Evolutionary conservation across 148 eudicot genomes (phyloP), one percentile per base, ranked within the genome.

Genomic region (Amaranthus hypochondriacus): DNA sequence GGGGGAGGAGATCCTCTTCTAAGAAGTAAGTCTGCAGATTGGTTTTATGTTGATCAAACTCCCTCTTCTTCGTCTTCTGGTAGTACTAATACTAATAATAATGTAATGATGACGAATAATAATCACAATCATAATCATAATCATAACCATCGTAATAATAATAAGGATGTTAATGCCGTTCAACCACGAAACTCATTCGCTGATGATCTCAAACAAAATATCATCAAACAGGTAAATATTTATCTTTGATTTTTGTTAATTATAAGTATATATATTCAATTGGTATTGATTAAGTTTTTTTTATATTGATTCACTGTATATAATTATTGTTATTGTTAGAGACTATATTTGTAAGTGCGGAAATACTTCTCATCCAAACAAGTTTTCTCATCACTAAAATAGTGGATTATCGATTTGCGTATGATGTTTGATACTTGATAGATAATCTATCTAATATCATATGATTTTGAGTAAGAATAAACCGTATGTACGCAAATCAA

Each of bases 141-240:
- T 3, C 5, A 62, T 14, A 10, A 13, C 49, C 12, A 12, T 13
- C 13, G 6, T 47, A 4, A 2, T 43, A 44, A 12, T 13, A 48
- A 60, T 60, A 28, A 60, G 6, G 62, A 15, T 61, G 12, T 18
- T 62, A 39, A 9, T 39, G 9, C 66, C 79, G 1, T 66, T 70
- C 21, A 77, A 69, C 8, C 87, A 6, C 85, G 81, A 15, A 75
- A 77, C 79, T 75, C 66, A 73, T 78, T 92, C 39, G 71, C 83
- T 56, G 84, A 83, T 13, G 95, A 89, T 68, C 83, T 88, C 50
- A 83, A 79, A 71, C 88, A 76, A 42, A 91, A 88, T 81, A 88
- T 91, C 78, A 77, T 84, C 75, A 89, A 89, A 80, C 98, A 93
- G 91, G 95, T 90, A 6, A 4, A 7, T 4, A 4, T 67, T 7